phyloP scores from a whole-genome alignment of 495 filamentous ascomycete genomes.

The Alectoria sarmentosa region DNA sequence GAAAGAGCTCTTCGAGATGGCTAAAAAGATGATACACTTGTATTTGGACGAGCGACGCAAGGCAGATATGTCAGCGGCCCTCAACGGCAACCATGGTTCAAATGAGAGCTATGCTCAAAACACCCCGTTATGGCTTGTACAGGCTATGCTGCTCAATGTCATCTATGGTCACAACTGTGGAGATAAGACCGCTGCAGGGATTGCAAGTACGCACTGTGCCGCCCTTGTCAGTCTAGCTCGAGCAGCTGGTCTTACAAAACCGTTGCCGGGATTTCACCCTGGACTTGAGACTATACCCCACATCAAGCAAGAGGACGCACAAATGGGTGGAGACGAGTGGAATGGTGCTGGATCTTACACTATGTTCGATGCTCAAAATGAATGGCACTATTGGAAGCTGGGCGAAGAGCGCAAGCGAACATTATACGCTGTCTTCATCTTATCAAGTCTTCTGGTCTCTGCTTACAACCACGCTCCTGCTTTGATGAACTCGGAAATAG shows the following conservation, averaged over 20 bases:
- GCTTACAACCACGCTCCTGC: conserved; percentile 89
- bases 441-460: conserved; percentile 85
- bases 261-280: conserved; percentile 22
- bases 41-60: conserved; percentile 92
- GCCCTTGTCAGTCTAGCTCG: conserved; percentile 86
- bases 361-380: conserved; percentile 62
- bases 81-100: conserved; percentile 52
- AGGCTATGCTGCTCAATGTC: conserved; percentile 95
- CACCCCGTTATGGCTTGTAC: conserved; percentile 94
- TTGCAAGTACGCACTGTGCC: conserved; percentile 85
- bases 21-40: conserved; percentile 90
- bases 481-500: conserved; percentile 90
- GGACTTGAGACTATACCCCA: conserved; percentile 9
- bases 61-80: conserved; percentile 75
- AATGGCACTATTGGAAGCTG: conserved; percentile 85
- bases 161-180: conserved; percentile 95
- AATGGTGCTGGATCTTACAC: conserved; percentile 29
- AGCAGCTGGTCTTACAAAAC: conserved; percentile 67
- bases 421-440: conserved; percentile 80
- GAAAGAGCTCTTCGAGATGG: conserved; percentile 82
- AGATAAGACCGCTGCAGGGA: conserved; percentile 83
- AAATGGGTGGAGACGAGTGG: conserved; percentile 26
- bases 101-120: conserved; percentile 64
- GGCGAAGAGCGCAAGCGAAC: conserved; percentile 92
- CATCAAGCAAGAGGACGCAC: conserved; percentile 20